These are phyloP conservation scores for Cutaneotrichosporon sp. DNA, from an alignment of 1,284 basidiomycete species.

Conservation along the genomic window DNA sequence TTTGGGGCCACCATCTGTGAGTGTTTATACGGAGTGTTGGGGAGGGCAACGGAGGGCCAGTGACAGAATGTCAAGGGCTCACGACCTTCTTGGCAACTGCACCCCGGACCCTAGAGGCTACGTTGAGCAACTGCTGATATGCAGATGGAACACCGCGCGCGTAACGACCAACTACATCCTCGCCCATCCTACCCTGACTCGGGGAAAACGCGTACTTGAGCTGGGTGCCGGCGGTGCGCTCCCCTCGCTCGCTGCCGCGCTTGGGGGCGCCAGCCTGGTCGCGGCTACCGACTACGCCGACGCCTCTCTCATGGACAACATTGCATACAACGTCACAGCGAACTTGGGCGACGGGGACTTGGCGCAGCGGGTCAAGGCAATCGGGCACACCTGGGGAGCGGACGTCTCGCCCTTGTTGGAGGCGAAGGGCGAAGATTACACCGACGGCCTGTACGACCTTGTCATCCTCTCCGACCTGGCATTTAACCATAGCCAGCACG, in stretches of 20 bases:
- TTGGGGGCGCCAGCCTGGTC: constrained; percentile 59
- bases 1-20: constrained; percentile 87
- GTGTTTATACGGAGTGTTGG: constrained; percentile 30
- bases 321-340: constrained; percentile 60
- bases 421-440: background rate
- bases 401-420: constrained; percentile 57
- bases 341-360: constrained; percentile 10
- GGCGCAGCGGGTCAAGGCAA: background rate
- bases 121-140: background rate
- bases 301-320: constrained; percentile 67
- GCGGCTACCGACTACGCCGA: constrained; percentile 94
- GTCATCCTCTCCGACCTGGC: constrained; percentile 83
- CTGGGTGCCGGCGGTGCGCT: constrained; percentile 89
- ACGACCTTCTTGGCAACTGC: background rate
- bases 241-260: constrained; percentile 68
- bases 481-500: constrained; percentile 61
- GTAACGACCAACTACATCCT: constrained; percentile 71
- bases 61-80: background rate
- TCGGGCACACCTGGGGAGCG: constrained; percentile 92
- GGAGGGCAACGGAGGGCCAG: background rate
- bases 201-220: constrained; percentile 63
- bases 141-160: constrained; percentile 81
- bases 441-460: constrained; percentile 59
- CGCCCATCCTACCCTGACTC: constrained; percentile 32
- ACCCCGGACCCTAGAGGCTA: background rate